Conservation (phyloP, 371 early-diverging fungal species). For the Zychaea mexicana region DNA sequence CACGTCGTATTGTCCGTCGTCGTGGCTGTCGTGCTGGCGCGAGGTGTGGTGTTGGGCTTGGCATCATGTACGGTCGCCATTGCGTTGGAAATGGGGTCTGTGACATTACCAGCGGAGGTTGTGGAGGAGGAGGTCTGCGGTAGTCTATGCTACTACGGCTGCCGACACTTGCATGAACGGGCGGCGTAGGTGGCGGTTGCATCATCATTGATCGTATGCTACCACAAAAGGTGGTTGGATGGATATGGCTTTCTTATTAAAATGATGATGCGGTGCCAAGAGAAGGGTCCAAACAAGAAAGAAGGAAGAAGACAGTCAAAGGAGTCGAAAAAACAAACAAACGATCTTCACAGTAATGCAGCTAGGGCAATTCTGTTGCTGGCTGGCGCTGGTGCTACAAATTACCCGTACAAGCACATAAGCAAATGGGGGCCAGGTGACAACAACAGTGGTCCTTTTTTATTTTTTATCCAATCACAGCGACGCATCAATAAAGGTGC, state of each 20-base stretch:
- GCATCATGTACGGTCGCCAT: conserved; percentile 3
- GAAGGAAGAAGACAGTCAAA: not conserved
- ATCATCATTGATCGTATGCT: not conserved
- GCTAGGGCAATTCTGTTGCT: not conserved
- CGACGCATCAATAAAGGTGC: conserved; percentile 16
- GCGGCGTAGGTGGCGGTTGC: not conserved
- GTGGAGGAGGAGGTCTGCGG: not conserved
- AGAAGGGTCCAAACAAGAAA: not conserved
- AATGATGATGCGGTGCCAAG: not conserved
- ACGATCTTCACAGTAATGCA: not conserved
- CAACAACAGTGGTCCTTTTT: not conserved
- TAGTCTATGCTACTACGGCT: not conserved
- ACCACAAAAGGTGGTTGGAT: not conserved
- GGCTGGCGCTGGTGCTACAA: not conserved
- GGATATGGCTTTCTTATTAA: not conserved
- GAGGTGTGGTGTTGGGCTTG: not conserved
- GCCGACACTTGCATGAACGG: not conserved
- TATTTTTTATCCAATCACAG: not conserved
- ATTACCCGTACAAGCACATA: too few relatives aligned
- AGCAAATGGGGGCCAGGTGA: too few relatives aligned
- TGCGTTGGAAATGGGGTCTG: not conserved
- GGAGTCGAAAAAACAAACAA: not conserved
- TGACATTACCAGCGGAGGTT: not conserved
- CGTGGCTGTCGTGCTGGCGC: conserved; percentile 21
- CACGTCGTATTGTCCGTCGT: conserved; percentile 25